These are phyloP conservation scores for Teratosphaeriaceae sp. DNA, from an alignment of 2,329 filamentous ascomycete genomes.

Conservation along the genomic window DNA sequence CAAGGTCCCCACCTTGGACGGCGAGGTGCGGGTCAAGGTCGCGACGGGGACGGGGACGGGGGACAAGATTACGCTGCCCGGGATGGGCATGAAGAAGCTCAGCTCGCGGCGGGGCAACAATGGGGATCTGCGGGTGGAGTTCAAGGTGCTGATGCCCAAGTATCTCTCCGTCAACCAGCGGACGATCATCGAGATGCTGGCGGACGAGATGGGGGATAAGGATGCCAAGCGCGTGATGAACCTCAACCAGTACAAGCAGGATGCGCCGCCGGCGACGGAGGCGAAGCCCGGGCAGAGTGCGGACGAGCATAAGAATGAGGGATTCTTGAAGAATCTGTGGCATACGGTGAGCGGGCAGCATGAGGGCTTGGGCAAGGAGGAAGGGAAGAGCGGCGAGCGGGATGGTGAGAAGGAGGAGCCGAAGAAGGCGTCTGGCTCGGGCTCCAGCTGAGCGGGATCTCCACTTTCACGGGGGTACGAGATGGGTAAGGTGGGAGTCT, in stretches of 20 bases:
- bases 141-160: slow-evolving; percentile 92
- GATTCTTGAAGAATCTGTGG: slow-evolving; percentile 90
- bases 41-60: slow-evolving; percentile 87
- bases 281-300: slow-evolving; percentile 12
- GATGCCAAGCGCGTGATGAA: slow-evolving; percentile 91
- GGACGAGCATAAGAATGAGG: slow-evolving; percentile 67
- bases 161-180: slow-evolving; percentile 87
- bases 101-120: slow-evolving; percentile 56
- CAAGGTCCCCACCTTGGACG: slow-evolving; percentile 81
- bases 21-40: slow-evolving; percentile 83
- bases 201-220: slow-evolving; percentile 92
- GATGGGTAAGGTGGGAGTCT: not conserved
- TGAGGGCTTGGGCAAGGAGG: slow-evolving; percentile 18
- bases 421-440: slow-evolving; percentile 32
- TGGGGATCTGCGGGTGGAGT: slow-evolving; percentile 88
- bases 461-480: not conserved
- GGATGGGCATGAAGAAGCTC: slow-evolving; percentile 91
- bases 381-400: slow-evolving; percentile 12
- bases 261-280: slow-evolving; percentile 36
- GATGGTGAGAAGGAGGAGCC: slow-evolving; percentile 22
- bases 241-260: slow-evolving; percentile 38
- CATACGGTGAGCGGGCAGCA: slow-evolving; percentile 79
- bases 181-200: slow-evolving; percentile 89
- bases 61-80: slow-evolving; percentile 79
- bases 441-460: slow-evolving; percentile 13